Evolutionary conservation across 169 alveolate genomes (phyloP), one percentile per base, ranked within the genome.

Genomic region (Cryptosporidium xiaoi): DNA sequence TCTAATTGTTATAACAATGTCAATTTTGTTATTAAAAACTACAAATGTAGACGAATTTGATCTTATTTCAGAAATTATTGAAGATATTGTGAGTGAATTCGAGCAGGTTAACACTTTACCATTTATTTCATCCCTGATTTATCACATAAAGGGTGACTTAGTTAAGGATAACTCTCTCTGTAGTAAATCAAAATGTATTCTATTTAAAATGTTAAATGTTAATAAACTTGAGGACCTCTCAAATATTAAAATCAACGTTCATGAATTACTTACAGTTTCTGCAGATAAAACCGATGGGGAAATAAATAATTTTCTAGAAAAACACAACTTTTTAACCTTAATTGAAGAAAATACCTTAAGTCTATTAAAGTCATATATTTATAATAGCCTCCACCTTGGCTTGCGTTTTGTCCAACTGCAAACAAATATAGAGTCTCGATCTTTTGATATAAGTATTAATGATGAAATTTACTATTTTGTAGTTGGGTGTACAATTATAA

Each of bases 61-160:
- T 2, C 7, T 55, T 27, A 44, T 77, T 24, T 10, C 64, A 46
- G 71, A 77, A 15, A 60, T 77, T n/a, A 40, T 62, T 33, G 20
- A 34, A 15, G 7, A 13, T n/a, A 40, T 77, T 27, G 16, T 29
- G 44, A 48, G 27, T 0, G 66, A 60, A 12, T 34, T 62, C 20
- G 56, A 34, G 8, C 12, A 20, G 2, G 46, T 60, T 13, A 62
- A 77, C 44, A 40, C 33, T 40, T 7, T 77, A 8, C 40, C 77
- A 4, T 60, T 77, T 40, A 40, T 60, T 27, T 20, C 87, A 13
- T 65, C 77, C 18, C 27, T 77, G 56, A 24, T 77, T 44, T 77
- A 77, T 62, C 87, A 77, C 48, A 24, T 62, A 24, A 77, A 77
- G 56, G 87, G 65, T 15, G 46, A 62, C 7, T 44, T 77, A 60